Percentiles rank a stretch among this genome's conserved stretches.
Conservation (phyloP, 495 filamentous ascomycete genomes). For the Evansstolkia leycettana region DNA sequence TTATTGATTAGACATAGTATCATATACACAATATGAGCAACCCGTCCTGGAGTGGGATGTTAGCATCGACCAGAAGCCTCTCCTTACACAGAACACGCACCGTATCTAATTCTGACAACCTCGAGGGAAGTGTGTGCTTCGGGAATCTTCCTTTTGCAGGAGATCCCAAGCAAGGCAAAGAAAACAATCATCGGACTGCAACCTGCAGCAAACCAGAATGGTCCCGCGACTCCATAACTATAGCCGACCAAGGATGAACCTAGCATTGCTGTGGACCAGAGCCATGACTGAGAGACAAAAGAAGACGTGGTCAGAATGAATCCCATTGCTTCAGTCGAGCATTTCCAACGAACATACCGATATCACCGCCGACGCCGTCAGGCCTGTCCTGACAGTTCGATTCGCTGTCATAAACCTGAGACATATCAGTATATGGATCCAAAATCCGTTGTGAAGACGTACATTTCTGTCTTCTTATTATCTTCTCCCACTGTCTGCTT, state of each 20-base stretch:
- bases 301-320: too few relatives aligned
- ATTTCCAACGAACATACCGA: constrained; percentile 15
- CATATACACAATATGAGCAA: constrained; percentile 31
- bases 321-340: too few relatives aligned
- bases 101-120: constrained; percentile 24
- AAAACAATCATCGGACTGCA: constrained; percentile 34
- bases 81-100: constrained; percentile 1
- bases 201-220: constrained; percentile 33
- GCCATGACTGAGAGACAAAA: constrained; percentile 16
- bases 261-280: constrained; percentile 22
- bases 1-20: constrained; percentile 30
- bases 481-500: constrained; percentile 27
- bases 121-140: constrained; percentile 34
- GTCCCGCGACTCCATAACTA: constrained; percentile 21
- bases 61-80: neutral
- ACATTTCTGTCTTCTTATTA: constrained; percentile 32
- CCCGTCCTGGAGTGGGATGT: constrained; percentile 9
- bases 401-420: constrained; percentile 27
- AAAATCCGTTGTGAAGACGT: too few relatives aligned
- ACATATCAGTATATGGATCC: too few relatives aligned
- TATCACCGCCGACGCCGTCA: constrained; percentile 27
- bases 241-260: constrained; percentile 22
- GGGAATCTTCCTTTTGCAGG: constrained; percentile 33
- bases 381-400: constrained; percentile 22
- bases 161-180: constrained; percentile 33